Conservation (phyloP, 352 stramenopile genomes). For the Blastocystis hominis region DNA sequence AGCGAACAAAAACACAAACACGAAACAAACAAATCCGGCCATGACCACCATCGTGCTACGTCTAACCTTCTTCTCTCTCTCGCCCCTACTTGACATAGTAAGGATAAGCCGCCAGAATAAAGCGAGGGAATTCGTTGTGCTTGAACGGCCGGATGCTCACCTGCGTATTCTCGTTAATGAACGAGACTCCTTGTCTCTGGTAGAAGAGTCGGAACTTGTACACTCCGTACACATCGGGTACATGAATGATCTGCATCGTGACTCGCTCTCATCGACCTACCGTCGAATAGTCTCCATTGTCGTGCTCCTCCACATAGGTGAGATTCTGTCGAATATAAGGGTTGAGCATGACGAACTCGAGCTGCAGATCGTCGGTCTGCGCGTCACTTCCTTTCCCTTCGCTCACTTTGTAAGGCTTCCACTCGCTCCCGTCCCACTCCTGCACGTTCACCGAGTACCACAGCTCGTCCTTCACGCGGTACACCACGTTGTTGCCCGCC, state of each 20-base stretch:
- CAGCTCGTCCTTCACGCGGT: conserved; percentile 82
- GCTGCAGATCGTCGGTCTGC: conserved; percentile 73
- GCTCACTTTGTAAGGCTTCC: conserved; percentile 66
- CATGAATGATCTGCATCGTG: conserved; percentile 41
- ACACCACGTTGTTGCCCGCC: conserved; percentile 78
- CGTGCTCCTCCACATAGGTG: conserved; percentile 42
- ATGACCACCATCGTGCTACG: conserved; percentile 75
- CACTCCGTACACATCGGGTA: conserved; percentile 80
- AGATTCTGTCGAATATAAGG: conserved; percentile 79
- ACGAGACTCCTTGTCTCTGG: conserved; percentile 73
- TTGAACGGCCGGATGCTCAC: conserved; percentile 82
- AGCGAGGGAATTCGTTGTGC: conserved; percentile 86
- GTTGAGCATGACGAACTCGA: conserved; percentile 88
- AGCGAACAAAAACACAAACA: conserved; percentile 77
- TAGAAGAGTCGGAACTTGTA: conserved; percentile 84
- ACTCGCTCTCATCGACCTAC: not conserved
- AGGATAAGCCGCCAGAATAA: conserved; percentile 78
- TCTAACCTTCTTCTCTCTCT: not conserved
- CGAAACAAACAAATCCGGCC: conserved; percentile 78
- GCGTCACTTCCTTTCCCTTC: not conserved
- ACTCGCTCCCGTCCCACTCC: conserved; percentile 72
- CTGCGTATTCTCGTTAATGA: conserved; percentile 75
- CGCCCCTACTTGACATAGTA: conserved; percentile 73
- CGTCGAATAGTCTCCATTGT: conserved; percentile 54
- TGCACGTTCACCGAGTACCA: conserved; percentile 79